A percentile compares a stretch with the other conserved stretches of the same genome.
Conservation (phyloP, 345 rosid species). For the Citrus hindsii region DNA sequence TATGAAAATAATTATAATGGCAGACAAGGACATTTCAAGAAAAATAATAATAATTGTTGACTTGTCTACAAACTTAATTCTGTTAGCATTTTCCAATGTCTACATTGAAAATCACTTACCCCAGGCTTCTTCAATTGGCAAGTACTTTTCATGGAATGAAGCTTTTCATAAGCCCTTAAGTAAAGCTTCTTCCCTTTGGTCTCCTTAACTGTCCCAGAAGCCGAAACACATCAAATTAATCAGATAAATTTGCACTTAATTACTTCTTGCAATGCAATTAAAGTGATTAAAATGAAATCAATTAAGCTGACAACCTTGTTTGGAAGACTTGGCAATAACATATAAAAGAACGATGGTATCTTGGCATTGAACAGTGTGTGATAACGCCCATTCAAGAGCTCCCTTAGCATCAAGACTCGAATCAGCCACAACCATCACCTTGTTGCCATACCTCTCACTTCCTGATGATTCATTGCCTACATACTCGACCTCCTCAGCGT, state of each 20-base stretch:
- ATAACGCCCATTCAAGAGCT: conserved; percentile 87
- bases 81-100: background rate
- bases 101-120: conserved; percentile 39
- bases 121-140: conserved; percentile 67
- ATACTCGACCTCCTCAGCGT: conserved; percentile 7
- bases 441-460: conserved; percentile 35
- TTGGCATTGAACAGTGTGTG: conserved; percentile 58
- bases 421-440: conserved; percentile 87
- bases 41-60: background rate
- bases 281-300: background rate
- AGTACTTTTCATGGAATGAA: conserved; percentile 51
- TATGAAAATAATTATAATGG: background rate
- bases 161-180: conserved; percentile 44
- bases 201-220: conserved; percentile 26
- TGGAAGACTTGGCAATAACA: conserved; percentile 38
- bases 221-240: background rate
- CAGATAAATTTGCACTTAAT: background rate
- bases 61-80: background rate
- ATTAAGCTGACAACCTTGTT: conserved; percentile 31
- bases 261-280: background rate
- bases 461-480: background rate
- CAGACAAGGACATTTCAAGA: background rate
- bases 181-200: conserved; percentile 29
- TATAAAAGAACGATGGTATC: conserved; percentile 62
- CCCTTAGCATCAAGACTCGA: conserved; percentile 62